These are phyloP conservation scores for Senecio squalidus DNA, from an alignment of 140 eudicot genomes.

Conservation along the genomic window DNA sequence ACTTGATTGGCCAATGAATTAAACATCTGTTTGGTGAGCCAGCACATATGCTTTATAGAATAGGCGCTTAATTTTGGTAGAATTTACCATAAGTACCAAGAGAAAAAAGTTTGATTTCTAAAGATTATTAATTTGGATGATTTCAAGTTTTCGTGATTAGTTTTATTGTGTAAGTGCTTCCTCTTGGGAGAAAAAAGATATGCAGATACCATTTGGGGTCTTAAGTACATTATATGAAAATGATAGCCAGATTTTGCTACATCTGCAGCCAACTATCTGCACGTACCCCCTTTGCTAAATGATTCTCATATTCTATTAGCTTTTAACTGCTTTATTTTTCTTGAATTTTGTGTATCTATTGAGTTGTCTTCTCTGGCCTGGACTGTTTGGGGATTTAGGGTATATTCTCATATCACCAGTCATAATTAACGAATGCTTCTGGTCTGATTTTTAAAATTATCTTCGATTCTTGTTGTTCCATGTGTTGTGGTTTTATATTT, in stretches of 20 bases:
- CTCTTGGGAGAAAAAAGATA: not conserved
- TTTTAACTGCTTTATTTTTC: not conserved
- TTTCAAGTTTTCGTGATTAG: not conserved
- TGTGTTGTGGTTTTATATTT: constrained; percentile 5
- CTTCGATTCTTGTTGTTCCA: not conserved
- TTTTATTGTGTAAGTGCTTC: constrained; percentile 1
- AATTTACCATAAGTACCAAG: not conserved
- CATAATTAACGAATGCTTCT: not conserved
- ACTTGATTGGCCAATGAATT: not conserved
- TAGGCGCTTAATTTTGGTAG: not conserved
- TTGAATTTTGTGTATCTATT: not conserved
- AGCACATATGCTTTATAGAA: not conserved
- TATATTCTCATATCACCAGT: not conserved
- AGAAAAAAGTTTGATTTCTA: not conserved
- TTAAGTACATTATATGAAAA: constrained; percentile 4
- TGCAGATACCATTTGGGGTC: constrained; percentile 7
- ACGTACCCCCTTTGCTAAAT: not conserved
- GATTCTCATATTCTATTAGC: not conserved
- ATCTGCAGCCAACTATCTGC: not conserved
- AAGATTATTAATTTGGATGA: constrained; percentile 8
- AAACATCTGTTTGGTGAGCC: constrained; percentile 6
- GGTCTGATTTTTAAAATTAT: not conserved
- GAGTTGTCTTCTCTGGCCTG: not conserved
- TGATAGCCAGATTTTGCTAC: not conserved
- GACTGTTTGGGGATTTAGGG: not conserved